Percentiles rank a stretch among this genome's conserved stretches.
Conservation (phyloP, 495 filamentous ascomycete genomes). For the Neurospora terricola region DNA sequence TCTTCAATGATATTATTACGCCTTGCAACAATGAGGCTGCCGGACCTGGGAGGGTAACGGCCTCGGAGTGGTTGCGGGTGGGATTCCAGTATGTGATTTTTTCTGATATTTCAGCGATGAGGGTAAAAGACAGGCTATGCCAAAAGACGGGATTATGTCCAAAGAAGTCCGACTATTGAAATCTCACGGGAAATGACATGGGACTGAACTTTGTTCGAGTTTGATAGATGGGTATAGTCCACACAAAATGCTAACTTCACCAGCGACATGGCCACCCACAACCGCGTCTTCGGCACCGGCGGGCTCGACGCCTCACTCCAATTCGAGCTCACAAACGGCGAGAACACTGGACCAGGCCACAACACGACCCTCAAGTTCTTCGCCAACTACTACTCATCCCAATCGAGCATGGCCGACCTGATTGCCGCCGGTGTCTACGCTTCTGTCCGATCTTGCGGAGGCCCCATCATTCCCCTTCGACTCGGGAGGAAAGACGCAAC, state of each 20-base stretch:
- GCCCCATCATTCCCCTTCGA: constrained; percentile 44
- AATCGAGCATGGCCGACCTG: constrained; percentile 44
- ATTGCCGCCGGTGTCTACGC: constrained; percentile 50
- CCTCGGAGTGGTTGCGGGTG: constrained; percentile 52
- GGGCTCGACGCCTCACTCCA: constrained; percentile 52
- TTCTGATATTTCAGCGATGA: background rate
- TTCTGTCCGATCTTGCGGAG: constrained; percentile 48
- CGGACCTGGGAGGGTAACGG: constrained; percentile 43
- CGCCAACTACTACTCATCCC: constrained; percentile 41
- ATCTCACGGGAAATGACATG: background rate
- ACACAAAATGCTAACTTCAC: background rate
- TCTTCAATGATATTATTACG: constrained; percentile 45
- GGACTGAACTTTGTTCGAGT: background rate
- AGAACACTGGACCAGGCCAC: constrained; percentile 52
- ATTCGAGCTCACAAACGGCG: constrained; percentile 45
- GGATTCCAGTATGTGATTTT: constrained; percentile 40
- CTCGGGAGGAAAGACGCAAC: constrained; percentile 47
- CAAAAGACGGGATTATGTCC: background rate
- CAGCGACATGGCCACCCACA: constrained; percentile 48
- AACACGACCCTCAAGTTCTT: constrained; percentile 45
- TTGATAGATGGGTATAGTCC: background rate
- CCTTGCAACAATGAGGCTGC: constrained; percentile 48
- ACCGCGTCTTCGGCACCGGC: constrained; percentile 37
- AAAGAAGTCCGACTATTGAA: background rate
- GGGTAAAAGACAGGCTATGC: background rate